Conservation (phyloP, 257 asterid species). For the Solanum dulcamara region DNA sequence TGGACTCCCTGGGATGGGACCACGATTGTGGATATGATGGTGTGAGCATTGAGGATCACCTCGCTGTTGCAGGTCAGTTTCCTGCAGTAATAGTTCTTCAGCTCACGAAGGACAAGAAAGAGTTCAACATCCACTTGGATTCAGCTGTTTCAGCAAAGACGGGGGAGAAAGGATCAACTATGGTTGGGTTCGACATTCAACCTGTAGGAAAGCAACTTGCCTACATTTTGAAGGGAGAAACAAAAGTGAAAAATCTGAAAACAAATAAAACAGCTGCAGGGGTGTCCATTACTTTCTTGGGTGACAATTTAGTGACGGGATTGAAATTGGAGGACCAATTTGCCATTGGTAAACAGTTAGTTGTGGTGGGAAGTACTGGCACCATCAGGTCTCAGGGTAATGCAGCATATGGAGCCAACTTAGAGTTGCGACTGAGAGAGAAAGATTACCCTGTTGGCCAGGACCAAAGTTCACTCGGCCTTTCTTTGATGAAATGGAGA, state of each 20-base stretch:
- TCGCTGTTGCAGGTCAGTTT: slow-evolving; percentile 9
- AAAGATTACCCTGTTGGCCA: slow-evolving; percentile 8
- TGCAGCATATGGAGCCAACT: slow-evolving; percentile 26
- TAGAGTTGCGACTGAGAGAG: slow-evolving; percentile 18
- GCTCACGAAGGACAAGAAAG: slow-evolving; percentile 25
- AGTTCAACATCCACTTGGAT: slow-evolving; percentile 16
- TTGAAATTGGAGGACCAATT: slow-evolving; percentile 23
- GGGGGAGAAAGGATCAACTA: slow-evolving; percentile 20
- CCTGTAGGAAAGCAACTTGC: slow-evolving; percentile 16
- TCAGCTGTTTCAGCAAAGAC: slow-evolving; percentile 24
- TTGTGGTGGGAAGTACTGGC: slow-evolving; percentile 21
- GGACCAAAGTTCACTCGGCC: slow-evolving; percentile 17
- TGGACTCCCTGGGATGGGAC: slow-evolving; percentile 31
- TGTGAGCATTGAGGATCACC: slow-evolving; percentile 17
- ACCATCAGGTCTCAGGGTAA: slow-evolving; percentile 15
- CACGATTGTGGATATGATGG: slow-evolving; percentile 32
- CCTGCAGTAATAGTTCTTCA: slow-evolving; percentile 24
- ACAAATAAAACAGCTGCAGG: slow-evolving; percentile 23
- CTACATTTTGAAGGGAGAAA: slow-evolving; percentile 16
- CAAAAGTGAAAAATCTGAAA: slow-evolving; percentile 5
- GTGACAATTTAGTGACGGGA: slow-evolving; percentile 7
- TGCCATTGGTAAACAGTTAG: slow-evolving; percentile 13
- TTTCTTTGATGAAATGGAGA: slow-evolving; percentile 28
- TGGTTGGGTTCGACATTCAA: slow-evolving; percentile 20
- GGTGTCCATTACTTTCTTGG: slow-evolving; percentile 22